Base-by-base conservation (phyloP, 345 rosid genomes). In the Carallia pectinifolia region DNA sequence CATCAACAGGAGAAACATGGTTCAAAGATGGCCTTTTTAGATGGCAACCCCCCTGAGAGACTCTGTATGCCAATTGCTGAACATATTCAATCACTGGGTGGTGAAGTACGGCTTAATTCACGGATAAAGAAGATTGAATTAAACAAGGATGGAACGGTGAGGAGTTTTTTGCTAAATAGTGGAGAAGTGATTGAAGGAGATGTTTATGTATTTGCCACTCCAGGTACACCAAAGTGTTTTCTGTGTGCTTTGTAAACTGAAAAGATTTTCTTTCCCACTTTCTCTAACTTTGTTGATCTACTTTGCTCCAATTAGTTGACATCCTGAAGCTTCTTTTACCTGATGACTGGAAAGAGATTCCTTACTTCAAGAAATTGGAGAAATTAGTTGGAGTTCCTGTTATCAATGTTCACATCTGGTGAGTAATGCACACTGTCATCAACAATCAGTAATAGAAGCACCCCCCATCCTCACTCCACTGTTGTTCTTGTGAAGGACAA, bases 371-470 rank as follows among this genome's bases (percentile, higher is more conserved):
- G 79, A 91, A 68, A 79, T 75, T 94, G 85, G 97, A 91, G 73
- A 94, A 91, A 84, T 81, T 94, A 82, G 96, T 90, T 60, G 98
- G 98, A 70, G 97, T 94, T 59, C 97, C 98, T 7, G 97, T 91
- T 59, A 94, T 94, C 68, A 94, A 94, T n/a, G 83, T 94, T 74
- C 98, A 94, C 72, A 88, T 94, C 85, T 90, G 98, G 97, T 94
- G 65, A 83, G 97, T 90, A 71, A 81, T 70, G 70, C 64, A 18
- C 19, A 73, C 53, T 47, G 7, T 64, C 68, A 23, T 61, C 59
- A 23, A 65, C 44, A 47, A 36, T 52, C 29, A 29, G 31, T 56
- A 18, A 61, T 30, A 27, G 23, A 67, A 23, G 23, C 23, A 23
- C 23, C 23, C 23, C 23, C 23, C 23, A 17, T 44, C 27, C 34